phyloP scores from a whole-genome alignment of 257 asterid genomes.

The Asclepias syriaca region DNA sequence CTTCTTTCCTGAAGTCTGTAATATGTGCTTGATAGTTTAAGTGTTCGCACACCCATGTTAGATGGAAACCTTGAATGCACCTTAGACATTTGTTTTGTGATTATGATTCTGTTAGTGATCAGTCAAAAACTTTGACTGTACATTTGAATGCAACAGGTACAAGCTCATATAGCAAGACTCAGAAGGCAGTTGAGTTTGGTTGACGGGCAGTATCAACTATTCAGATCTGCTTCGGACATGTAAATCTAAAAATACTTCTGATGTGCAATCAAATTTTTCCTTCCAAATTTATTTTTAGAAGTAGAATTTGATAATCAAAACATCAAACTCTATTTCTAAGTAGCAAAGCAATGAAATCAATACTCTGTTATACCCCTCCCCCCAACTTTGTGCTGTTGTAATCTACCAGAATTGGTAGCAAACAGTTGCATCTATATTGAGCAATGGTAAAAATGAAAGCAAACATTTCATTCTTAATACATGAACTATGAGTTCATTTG shows the following conservation, averaged over 20 bases:
- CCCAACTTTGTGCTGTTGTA: not conserved
- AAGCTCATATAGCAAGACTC: constrained; percentile 80
- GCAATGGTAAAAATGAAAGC: not conserved
- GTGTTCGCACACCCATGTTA: not conserved
- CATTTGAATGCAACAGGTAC: constrained; percentile 50
- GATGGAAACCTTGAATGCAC: not conserved
- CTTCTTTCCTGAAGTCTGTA: not conserved
- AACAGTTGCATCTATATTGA: constrained; percentile 2
- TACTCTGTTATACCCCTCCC: not conserved
- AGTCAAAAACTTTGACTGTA: constrained; percentile 4
- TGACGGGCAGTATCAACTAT: constrained; percentile 58
- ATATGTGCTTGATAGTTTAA: no score
- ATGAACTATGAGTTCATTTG: not conserved
- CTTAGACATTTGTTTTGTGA: constrained; percentile 12
- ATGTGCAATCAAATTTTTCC: constrained; percentile 16
- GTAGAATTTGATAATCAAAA: not conserved
- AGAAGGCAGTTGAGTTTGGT: constrained; percentile 69
- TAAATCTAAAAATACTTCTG: constrained; percentile 29
- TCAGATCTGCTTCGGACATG: constrained; percentile 49
- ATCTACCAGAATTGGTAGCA: not conserved
- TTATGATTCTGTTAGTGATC: not conserved
- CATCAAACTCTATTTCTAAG: not conserved
- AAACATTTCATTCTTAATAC: not conserved
- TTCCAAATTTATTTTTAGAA: not conserved
- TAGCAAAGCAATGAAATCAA: not conserved